Evolutionary conservation across 1,139 yeast species (phyloP).

Genomic region (Lodderomyces metapsilosis): DNA sequence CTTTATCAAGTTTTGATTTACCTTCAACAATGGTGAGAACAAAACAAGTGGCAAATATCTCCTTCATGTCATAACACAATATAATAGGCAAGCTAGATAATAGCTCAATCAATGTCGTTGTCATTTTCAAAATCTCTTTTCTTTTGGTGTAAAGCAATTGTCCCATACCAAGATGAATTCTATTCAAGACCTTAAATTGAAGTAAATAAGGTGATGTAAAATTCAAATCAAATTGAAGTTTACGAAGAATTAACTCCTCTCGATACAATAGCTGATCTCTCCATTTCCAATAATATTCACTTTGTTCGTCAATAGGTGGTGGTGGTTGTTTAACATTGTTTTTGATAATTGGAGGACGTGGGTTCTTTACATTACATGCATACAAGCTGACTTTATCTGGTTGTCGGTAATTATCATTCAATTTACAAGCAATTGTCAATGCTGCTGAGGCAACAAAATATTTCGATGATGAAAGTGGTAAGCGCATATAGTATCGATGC

Average conservation of each 20-base stretch:
- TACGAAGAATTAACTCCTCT: constrained; percentile 42
- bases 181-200: constrained; percentile 23
- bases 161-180: constrained; percentile 5
- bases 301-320: constrained; percentile 36
- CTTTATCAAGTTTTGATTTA: constrained; percentile 17
- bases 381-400: constrained; percentile 45
- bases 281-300: constrained; percentile 47
- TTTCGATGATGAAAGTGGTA: constrained; percentile 45
- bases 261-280: constrained; percentile 45
- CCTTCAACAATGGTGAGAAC: constrained; percentile 33
- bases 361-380: constrained; percentile 35
- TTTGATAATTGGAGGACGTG: constrained; percentile 19
- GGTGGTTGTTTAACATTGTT: constrained; percentile 1
- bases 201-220: constrained; percentile 40
- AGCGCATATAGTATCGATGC: constrained; percentile 42
- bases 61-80: constrained; percentile 33
- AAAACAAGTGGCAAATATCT: constrained; percentile 35
- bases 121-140: constrained; percentile 32
- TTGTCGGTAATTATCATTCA: constrained; percentile 42
- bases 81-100: constrained; percentile 42
- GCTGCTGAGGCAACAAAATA: constrained; percentile 50
- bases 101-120: constrained; percentile 38
- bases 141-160: constrained; percentile 22
- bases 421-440: constrained; percentile 41
- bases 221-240: constrained; percentile 41